Base-by-base conservation (phyloP, 768 basidiomycete genomes). In the Russula sp. region DNA sequence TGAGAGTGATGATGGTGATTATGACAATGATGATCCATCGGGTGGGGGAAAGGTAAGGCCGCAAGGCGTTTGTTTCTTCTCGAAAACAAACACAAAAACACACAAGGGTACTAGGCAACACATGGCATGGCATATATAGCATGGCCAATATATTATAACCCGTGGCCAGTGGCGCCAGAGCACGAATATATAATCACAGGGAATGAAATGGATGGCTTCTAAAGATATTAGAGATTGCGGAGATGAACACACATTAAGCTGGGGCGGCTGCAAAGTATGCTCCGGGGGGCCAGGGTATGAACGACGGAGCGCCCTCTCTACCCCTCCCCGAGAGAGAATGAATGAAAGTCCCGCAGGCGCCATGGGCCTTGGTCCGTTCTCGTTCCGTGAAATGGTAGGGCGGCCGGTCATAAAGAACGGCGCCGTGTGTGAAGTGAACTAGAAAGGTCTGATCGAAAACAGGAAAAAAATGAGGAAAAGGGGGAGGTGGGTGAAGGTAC, bases 261-360 rank as follows among this genome's bases (percentile, higher is more conserved):
- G n/a, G 50, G 9, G 38, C 3, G 11, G 41, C 1, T 13, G 6
- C 41, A 29, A 29, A 29, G 25, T 29, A 29, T 29, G 25, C 25
- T 29, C 25, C 25, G 25, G 25, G 25, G 25, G 25, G 53, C 29
- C 32, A 45, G 13, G 11, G 35, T 20, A 59, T 50, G 57, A 51
- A 51, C 35, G 49, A 57, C 60, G 60, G 60, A 61, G 60, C 60
- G 60, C 60, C 18, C 60, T 56, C 46, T n/a, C 34, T 3, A 5
- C 20, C 34, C 10, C 42, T 18, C 32, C n/a, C 20, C 34, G 13
- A 13, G 36, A 39, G 43, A 48, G 39, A 11, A 14, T 18, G 7
- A 18, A 25, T 60, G 47, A 51, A 25, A 13, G 36, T 5, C 5
- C 18, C 25, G 45, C 22, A 51, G 22, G n/a, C 39, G 41, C 41